Conservation (phyloP, 1,284 basidiomycete genomes). For the Heterobasidion irregulare region DNA sequence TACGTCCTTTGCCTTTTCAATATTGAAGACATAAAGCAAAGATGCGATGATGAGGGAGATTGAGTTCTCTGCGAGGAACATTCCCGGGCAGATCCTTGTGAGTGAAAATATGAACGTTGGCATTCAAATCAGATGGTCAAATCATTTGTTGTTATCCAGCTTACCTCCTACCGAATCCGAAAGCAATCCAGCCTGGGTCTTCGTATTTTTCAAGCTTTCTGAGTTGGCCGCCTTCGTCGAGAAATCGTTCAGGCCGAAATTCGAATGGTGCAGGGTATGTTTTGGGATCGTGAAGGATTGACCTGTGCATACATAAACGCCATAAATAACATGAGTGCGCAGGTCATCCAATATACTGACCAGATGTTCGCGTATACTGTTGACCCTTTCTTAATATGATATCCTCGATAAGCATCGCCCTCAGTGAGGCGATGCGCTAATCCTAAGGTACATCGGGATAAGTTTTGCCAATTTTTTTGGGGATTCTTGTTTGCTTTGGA, state of each 20-base stretch:
- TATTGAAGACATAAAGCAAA: slow-evolving; percentile 21
- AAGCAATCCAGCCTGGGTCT: slow-evolving; percentile 14
- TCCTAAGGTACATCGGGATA: slow-evolving; percentile 4
- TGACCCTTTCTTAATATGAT: slow-evolving; percentile 17
- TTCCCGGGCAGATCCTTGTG: slow-evolving; percentile 22
- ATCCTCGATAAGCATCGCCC: slow-evolving; percentile 11
- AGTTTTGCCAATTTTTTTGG: too few species aligned
- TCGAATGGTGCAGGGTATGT: slow-evolving; percentile 16
- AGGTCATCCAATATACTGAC: slow-evolving; percentile 7
- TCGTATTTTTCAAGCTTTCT: slow-evolving; percentile 10
- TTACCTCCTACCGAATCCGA: slow-evolving; percentile 20
- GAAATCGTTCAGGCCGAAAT: slow-evolving; percentile 19
- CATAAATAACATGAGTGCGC: neutral
- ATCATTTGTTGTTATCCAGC: neutral
- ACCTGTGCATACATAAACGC: slow-evolving; percentile 11
- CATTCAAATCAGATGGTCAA: too few species aligned
- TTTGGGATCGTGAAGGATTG: slow-evolving; percentile 19
- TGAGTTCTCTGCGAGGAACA: slow-evolving; percentile 23
- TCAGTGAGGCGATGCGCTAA: slow-evolving; percentile 20
- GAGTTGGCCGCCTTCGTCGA: slow-evolving; percentile 11
- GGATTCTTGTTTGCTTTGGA: too few species aligned
- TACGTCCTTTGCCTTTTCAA: slow-evolving; percentile 18
- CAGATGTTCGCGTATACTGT: slow-evolving; percentile 28
- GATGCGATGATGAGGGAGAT: slow-evolving; percentile 23
- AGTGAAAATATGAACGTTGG: too few species aligned